Evolutionary conservation across 306 rosid species (phyloP).

Genomic region (Hippophae rhamnoides): DNA sequence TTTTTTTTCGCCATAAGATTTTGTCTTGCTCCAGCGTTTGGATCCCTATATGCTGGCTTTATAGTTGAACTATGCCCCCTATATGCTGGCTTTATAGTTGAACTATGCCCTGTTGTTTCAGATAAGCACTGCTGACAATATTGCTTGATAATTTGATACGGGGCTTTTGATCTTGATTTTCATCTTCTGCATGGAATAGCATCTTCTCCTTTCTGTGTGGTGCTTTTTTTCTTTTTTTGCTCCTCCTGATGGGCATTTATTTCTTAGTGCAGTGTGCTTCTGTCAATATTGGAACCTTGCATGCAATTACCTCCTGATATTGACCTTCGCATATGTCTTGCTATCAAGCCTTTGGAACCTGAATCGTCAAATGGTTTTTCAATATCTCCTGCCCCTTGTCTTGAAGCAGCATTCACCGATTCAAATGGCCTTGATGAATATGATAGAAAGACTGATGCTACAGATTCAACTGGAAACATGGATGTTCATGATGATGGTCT

Average conservation of each 20-base stretch:
- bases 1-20: neutral
- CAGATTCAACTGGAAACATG: conserved; percentile 39
- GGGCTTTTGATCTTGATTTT: neutral
- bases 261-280: conserved; percentile 60
- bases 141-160: neutral
- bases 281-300: conserved; percentile 83
- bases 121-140: neutral
- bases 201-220: too few species aligned
- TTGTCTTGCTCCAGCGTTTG: conserved; percentile 4
- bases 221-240: neutral
- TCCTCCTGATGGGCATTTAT: conserved; percentile 1
- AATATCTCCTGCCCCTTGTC: conserved; percentile 32
- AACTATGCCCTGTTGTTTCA: conserved; percentile 9
- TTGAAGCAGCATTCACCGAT: conserved; percentile 42
- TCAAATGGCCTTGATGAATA: conserved; percentile 48
- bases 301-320: conserved; percentile 80
- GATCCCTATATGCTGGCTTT: neutral
- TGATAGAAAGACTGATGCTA: conserved; percentile 50
- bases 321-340: conserved; percentile 50
- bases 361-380: conserved; percentile 37
- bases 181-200: neutral
- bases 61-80: neutral
- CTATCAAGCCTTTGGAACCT: conserved; percentile 33
- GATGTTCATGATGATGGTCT: conserved; percentile 59
- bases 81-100: neutral